Evolutionary conservation across 192 early-diverging fungal species (phyloP).

Genomic region (Phycomyces blakesleeanus): DNA sequence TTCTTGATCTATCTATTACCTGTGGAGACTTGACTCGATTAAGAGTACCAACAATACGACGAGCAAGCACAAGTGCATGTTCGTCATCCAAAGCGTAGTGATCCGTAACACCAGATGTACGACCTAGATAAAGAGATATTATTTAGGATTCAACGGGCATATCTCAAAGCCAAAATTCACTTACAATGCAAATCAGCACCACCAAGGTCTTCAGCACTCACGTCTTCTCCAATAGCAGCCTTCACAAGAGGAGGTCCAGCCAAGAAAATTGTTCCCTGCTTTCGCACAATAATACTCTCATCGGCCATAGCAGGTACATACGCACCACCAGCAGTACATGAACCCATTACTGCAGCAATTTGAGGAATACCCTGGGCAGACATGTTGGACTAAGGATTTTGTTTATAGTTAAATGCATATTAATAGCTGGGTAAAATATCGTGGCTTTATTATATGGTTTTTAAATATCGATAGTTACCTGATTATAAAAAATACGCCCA

Average conservation of each 20-base stretch:
- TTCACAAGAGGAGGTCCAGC: constrained; percentile 94
- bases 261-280: constrained; percentile 95
- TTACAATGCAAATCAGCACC: constrained; percentile 94
- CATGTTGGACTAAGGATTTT: constrained; percentile 50
- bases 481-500: constrained; percentile 96
- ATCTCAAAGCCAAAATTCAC: constrained; percentile 8
- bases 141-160: neutral
- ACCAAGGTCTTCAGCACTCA: constrained; percentile 90
- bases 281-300: constrained; percentile 92
- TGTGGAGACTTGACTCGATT: constrained; percentile 71
- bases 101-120: constrained; percentile 93
- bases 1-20: constrained; percentile 39
- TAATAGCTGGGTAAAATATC: too few species aligned
- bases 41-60: constrained; percentile 81
- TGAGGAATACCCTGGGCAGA: constrained; percentile 84
- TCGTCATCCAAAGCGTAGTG: constrained; percentile 84
- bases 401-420: too few species aligned
- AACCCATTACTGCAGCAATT: constrained; percentile 95
- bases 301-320: constrained; percentile 99
- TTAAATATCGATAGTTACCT: too few species aligned
- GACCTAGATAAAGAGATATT: constrained; percentile 27
- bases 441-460: too few species aligned
- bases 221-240: constrained; percentile 94
- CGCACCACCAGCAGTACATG: constrained; percentile 95
- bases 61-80: constrained; percentile 81